A percentile compares a stretch with the other conserved stretches of the same genome.
Evolutionary conservation across 305 asterid genomes (phyloP).

Genomic region (Solanum hybrid): DNA sequence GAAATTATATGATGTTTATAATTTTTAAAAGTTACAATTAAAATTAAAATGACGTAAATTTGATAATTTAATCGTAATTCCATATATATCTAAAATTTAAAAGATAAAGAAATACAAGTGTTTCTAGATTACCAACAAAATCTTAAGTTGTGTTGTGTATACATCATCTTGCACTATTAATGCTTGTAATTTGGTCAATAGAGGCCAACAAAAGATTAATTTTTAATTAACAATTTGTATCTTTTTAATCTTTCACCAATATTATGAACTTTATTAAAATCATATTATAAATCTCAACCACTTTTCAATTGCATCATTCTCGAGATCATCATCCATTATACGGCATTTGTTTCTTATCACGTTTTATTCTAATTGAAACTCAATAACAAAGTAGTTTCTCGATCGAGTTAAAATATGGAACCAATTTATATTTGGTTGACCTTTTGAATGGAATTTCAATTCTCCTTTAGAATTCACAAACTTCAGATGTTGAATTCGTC

Average conservation of each 20-base stretch:
- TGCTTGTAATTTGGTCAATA: neutral
- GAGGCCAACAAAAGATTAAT: neutral
- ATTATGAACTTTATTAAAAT: neutral
- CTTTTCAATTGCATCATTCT: neutral
- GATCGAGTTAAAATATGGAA: neutral
- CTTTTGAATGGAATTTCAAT: neutral
- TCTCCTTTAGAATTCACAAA: too few species aligned
- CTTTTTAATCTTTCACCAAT: neutral
- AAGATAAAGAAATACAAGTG: neutral
- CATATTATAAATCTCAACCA: neutral
- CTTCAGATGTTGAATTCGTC: neutral
- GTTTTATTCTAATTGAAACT: neutral
- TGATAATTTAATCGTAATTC: neutral
- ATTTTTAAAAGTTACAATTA: neutral
- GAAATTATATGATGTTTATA: neutral
- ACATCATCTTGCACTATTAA: neutral
- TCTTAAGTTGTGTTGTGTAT: neutral
- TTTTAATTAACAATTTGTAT: neutral
- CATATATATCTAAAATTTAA: neutral
- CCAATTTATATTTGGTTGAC: neutral
- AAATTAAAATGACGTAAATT: neutral
- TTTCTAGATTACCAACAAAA: neutral
- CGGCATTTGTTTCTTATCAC: neutral
- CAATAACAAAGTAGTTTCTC: neutral
- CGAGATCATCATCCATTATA: neutral